Conservation (phyloP, 306 rosid species). For the Vigna radiata region DNA sequence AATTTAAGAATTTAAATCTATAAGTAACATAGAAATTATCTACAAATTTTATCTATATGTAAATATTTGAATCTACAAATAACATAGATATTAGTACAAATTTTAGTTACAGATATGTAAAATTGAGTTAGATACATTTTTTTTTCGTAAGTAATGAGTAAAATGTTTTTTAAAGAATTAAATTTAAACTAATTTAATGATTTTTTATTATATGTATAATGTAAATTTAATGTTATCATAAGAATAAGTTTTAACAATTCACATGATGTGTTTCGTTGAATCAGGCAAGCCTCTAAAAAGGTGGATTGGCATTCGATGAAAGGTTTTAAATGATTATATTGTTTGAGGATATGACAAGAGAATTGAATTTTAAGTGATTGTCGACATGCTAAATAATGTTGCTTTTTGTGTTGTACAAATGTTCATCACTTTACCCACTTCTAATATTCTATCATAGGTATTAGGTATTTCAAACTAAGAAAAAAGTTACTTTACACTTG, state of each 20-base stretch:
- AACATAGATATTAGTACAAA: too few species aligned
- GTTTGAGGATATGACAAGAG: slow-evolving; percentile 5
- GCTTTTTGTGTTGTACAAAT: slow-evolving; percentile 12
- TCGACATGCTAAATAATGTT: slow-evolving; percentile 6
- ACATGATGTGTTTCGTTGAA: background rate
- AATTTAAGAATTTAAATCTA: too few species aligned
- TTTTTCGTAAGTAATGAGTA: too few species aligned
- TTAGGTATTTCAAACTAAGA: background rate
- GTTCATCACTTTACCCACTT: slow-evolving; percentile 24
- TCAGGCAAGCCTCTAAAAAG: background rate
- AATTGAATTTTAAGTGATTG: slow-evolving; percentile 16
- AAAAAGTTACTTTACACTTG: background rate
- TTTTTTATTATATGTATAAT: background rate
- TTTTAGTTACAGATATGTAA: too few species aligned
- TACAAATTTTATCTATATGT: too few species aligned
- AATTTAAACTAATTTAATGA: background rate
- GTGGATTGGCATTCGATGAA: background rate
- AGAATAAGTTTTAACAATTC: background rate
- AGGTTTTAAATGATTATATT: background rate
- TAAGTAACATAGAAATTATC: too few species aligned
- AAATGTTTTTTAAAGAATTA: too few species aligned
- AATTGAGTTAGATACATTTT: too few species aligned
- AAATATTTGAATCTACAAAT: too few species aligned
- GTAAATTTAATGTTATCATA: background rate
- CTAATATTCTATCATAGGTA: slow-evolving; percentile 3